Conservation (phyloP, 345 rosid species). For the Eucalyptus sp. region DNA sequence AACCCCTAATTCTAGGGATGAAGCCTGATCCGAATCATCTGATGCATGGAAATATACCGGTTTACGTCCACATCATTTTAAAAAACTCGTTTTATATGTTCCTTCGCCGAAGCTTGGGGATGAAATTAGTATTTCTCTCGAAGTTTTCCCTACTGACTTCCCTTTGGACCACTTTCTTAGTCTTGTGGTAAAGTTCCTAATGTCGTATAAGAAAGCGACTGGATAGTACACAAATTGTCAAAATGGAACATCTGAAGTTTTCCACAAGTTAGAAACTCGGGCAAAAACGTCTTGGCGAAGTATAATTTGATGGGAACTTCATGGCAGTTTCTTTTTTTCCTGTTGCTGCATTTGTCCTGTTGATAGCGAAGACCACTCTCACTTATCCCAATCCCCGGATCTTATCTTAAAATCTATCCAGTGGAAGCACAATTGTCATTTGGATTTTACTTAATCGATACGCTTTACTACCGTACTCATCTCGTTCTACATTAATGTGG, state of each 20-base stretch:
- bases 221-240: not conserved
- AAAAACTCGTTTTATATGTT: not conserved
- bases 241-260: not conserved
- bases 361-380: not conserved
- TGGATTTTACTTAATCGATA: not conserved
- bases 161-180: not conserved
- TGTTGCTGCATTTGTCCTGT: not conserved
- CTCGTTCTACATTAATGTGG: not conserved
- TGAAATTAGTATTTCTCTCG: not conserved
- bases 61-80: not conserved
- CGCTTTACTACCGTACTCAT: not conserved
- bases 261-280: not conserved
- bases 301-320: not conserved
- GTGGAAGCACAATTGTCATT: not conserved
- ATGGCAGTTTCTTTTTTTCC: not conserved
- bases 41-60: not conserved
- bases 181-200: not conserved
- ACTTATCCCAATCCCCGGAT: not conserved
- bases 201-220: not conserved
- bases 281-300: not conserved
- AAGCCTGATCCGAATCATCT: not conserved
- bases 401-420: not conserved
- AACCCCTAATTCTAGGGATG: not conserved
- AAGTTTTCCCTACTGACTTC: not conserved
- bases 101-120: not conserved